Conservation (phyloP, 106 monocot genomes). For the Platanthera guangdongensis region DNA sequence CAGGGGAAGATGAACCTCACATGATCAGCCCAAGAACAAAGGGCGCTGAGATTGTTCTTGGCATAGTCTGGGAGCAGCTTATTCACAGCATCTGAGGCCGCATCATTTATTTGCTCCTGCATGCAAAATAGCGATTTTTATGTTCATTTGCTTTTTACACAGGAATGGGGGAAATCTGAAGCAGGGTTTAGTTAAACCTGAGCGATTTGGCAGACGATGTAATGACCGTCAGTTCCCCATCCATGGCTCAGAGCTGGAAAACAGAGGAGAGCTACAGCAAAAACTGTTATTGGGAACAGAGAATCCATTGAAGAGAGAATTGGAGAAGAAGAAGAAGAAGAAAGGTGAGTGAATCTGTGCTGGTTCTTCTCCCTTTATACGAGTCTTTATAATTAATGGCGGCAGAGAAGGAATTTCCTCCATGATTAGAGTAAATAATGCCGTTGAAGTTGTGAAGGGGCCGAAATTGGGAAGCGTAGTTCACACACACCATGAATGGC, state of each 20-base stretch:
- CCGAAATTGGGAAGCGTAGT: neutral
- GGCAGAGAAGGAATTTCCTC: neutral
- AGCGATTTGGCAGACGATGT: constrained; percentile 47
- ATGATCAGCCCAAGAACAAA: constrained; percentile 55
- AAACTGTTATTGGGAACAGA: neutral
- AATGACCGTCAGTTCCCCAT: constrained; percentile 56
- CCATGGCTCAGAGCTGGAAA: constrained; percentile 24
- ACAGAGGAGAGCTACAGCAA: constrained; percentile 7
- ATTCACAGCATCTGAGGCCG: constrained; percentile 30
- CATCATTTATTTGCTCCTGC: constrained; percentile 28
- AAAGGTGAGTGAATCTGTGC: neutral
- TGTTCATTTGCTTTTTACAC: neutral
- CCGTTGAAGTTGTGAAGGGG: neutral
- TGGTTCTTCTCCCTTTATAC: neutral
- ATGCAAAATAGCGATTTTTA: neutral
- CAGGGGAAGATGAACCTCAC: constrained; percentile 36
- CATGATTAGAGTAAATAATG: neutral
- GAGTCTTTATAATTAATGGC: neutral
- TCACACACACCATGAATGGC: neutral
- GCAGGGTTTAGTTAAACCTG: constrained; percentile 19
- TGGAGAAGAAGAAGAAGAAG: neutral
- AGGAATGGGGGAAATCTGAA: neutral
- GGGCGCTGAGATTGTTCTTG: constrained; percentile 32
- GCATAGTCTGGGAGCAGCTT: constrained; percentile 43
- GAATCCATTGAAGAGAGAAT: constrained; percentile 1